These are phyloP conservation scores for Microcyclospora tardicrescens DNA, from an alignment of 2,329 filamentous ascomycete genomes.

Conservation along the genomic window DNA sequence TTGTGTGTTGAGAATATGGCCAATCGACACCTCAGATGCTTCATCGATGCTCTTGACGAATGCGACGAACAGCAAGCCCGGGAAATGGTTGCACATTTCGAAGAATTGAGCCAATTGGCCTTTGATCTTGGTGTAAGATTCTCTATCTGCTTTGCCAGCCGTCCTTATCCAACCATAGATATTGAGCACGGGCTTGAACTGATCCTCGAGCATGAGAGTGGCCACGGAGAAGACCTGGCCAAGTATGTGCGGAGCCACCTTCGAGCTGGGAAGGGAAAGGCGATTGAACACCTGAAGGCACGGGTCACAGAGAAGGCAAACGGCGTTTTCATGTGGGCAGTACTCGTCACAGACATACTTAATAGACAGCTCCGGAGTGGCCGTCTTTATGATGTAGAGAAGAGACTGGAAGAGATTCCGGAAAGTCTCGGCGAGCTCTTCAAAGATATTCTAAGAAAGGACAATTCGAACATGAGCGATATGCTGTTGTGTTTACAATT, in stretches of 20 bases:
- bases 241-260: slow-evolving; percentile 24
- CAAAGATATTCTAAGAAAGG: slow-evolving; percentile 36
- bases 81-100: slow-evolving; percentile 27
- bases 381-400: slow-evolving; percentile 26
- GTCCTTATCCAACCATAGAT: slow-evolving; percentile 32
- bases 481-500: slow-evolving; percentile 39
- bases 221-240: slow-evolving; percentile 21
- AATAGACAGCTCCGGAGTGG: too few species aligned
- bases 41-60: slow-evolving; percentile 37
- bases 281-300: too few species aligned
- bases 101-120: slow-evolving; percentile 16
- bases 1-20: slow-evolving; percentile 19
- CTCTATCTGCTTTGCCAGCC: slow-evolving; percentile 29
- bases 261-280: slow-evolving; percentile 4
- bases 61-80: slow-evolving; percentile 27
- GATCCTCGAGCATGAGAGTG: slow-evolving; percentile 24
- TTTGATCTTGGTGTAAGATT: slow-evolving; percentile 7
- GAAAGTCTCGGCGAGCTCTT: slow-evolving; percentile 37
- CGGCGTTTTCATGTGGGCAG: slow-evolving; percentile 36
- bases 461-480: slow-evolving; percentile 28
- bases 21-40: slow-evolving; percentile 17
- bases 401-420: slow-evolving; percentile 29
- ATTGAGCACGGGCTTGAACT: slow-evolving; percentile 20
- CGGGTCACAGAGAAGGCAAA: slow-evolving; percentile 26
- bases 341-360: slow-evolving; percentile 33